phyloP scores from a whole-genome alignment of 768 basidiomycete species.

The Lactarius quietus region DNA sequence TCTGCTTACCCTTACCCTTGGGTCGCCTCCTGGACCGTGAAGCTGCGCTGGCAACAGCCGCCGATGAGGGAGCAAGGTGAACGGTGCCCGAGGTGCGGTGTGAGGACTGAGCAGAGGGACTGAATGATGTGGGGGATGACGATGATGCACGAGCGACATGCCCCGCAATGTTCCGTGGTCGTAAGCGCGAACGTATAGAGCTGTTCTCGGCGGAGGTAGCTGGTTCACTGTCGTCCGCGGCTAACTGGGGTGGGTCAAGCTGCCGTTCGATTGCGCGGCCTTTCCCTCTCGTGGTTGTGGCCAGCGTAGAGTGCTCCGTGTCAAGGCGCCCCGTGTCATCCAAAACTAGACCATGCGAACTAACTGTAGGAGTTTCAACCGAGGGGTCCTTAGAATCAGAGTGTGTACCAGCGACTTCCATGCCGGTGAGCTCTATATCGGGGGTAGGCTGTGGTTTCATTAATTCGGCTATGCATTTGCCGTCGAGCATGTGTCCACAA shows the following conservation, averaged over 20 bases:
- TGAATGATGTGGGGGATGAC: background rate
- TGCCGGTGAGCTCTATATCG: background rate
- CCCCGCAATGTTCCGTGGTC: conserved; percentile 21
- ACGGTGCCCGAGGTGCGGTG: background rate
- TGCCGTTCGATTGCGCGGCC: background rate
- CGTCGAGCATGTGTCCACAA: conserved; percentile 78
- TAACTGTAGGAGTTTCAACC: background rate
- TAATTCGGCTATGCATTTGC: conserved; percentile 62
- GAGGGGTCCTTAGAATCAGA: background rate
- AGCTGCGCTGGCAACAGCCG: background rate
- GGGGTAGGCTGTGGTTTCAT: conserved; percentile 41
- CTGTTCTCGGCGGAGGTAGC: background rate
- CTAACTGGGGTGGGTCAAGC: conserved; percentile 1
- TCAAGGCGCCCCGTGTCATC: background rate
- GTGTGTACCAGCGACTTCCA: background rate
- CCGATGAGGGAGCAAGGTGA: background rate
- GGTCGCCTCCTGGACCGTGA: conserved; percentile 6
- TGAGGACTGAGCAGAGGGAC: background rate
- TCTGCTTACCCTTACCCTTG: conserved; percentile 25
- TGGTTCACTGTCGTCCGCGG: background rate
- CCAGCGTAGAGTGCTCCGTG: background rate
- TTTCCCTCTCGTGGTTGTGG: background rate
- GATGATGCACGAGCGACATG: conserved; percentile 13
- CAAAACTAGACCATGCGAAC: background rate
- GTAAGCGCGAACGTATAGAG: conserved; percentile 24